A percentile compares a stretch with the other conserved stretches of the same genome.
Conservation (phyloP, 1,284 basidiomycete species). For the Cystobasidiaceae sp. region DNA sequence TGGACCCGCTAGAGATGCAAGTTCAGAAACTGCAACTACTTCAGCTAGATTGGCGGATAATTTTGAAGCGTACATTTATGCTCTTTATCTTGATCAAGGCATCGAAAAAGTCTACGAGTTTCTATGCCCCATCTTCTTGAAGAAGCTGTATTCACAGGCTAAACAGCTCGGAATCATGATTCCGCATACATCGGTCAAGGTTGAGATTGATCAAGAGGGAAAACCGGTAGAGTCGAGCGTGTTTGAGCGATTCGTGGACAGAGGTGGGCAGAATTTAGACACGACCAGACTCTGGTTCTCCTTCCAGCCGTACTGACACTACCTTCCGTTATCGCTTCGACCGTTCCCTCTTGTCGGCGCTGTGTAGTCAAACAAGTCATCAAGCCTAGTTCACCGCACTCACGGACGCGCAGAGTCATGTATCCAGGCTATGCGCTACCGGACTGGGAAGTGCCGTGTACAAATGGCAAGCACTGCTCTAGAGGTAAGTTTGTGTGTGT, state of each 20-base stretch:
- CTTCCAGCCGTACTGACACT: no score
- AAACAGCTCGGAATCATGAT: not conserved
- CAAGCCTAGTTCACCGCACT: not conserved
- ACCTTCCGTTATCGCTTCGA: no score
- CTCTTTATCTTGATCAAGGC: constrained; percentile 23
- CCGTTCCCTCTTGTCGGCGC: no score
- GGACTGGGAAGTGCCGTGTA: constrained; percentile 20
- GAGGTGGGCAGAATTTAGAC: no score
- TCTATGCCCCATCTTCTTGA: constrained; percentile 15
- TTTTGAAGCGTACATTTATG: constrained; percentile 27
- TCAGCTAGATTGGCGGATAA: constrained; percentile 13
- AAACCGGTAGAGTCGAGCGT: not conserved
- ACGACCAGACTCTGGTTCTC: no score
- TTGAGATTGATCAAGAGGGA: not conserved
- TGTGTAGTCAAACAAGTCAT: no score
- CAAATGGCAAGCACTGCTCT: constrained; percentile 5
- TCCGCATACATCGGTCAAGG: not conserved
- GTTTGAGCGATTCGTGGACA: no score
- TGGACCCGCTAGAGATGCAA: not conserved
- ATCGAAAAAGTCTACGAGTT: constrained; percentile 9
- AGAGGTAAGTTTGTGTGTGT: not conserved
- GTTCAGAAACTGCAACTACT: not conserved
- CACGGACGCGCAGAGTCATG: not conserved
- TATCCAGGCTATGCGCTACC: not conserved
- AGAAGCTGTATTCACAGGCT: constrained; percentile 16